Conservation (phyloP, 805 yeast species). For the Suhomyces tanzawaensis region DNA sequence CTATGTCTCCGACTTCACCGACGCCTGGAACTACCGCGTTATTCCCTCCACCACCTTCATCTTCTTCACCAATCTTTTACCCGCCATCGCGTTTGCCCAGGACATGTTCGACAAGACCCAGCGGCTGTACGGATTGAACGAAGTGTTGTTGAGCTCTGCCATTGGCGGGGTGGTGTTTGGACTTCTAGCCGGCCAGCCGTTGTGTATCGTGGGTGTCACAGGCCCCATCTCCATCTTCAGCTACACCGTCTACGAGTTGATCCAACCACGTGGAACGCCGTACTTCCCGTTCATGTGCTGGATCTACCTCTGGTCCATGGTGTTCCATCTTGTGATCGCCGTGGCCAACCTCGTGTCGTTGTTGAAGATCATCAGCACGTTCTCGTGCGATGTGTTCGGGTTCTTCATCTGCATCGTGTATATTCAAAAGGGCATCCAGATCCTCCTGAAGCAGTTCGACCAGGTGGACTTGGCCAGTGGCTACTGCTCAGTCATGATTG, state of each 20-base stretch:
- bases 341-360: constrained; percentile 63
- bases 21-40: constrained; percentile 82
- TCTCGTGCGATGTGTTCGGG: constrained; percentile 92
- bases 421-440: constrained; percentile 86
- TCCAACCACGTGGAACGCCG: constrained; percentile 50
- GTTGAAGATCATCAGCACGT: constrained; percentile 70
- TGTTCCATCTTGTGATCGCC: constrained; percentile 73
- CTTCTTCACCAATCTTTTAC: constrained; percentile 85
- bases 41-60: constrained; percentile 80
- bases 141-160: constrained; percentile 78
- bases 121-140: constrained; percentile 88
- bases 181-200: constrained; percentile 80
- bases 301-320: constrained; percentile 90
- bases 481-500: constrained; percentile 71
- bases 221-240: constrained; percentile 94
- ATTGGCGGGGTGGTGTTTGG: constrained; percentile 91
- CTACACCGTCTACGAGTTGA: constrained; percentile 79
- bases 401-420: constrained; percentile 85
- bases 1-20: constrained; percentile 76
- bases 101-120: constrained; percentile 94
- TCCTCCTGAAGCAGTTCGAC: constrained; percentile 67
- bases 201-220: constrained; percentile 94
- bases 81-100: constrained; percentile 94
- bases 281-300: constrained; percentile 95
- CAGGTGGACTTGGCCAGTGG: constrained; percentile 46